phyloP scores from a whole-genome alignment of 441 rosid species.

The Erysimum cheiri region DNA sequence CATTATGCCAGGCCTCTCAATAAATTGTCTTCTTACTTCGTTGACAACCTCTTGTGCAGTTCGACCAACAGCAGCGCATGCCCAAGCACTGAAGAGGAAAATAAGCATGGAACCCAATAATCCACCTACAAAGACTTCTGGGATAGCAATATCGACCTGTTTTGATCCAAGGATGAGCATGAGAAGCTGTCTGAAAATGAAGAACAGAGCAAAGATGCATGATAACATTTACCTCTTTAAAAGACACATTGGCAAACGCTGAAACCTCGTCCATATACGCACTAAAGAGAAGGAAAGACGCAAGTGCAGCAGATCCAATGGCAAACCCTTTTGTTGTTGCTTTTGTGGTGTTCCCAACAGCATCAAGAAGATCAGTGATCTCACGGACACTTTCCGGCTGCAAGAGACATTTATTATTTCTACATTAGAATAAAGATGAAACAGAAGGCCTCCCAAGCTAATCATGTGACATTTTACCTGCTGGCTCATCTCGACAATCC shows the following conservation, averaged over 20 bases:
- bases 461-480: conserved; percentile 62
- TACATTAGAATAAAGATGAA: conserved; percentile 9
- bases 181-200: conserved; percentile 21
- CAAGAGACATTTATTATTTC: conserved; percentile 34
- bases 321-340: conserved; percentile 99
- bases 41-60: conserved; percentile 99
- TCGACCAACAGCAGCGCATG: conserved; percentile 97
- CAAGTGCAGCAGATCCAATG: conserved; percentile 98
- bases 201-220: conserved; percentile 18
- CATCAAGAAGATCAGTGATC: conserved; percentile 96
- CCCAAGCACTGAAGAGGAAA: conserved; percentile 96
- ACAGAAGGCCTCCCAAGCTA: conserved; percentile 22
- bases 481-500: conserved; percentile 99
- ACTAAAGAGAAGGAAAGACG: conserved; percentile 97
- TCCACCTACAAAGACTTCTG: conserved; percentile 96
- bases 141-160: conserved; percentile 99
- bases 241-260: conserved; percentile 75
- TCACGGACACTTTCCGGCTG: conserved; percentile 99
- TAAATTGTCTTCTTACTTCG: conserved; percentile 98
- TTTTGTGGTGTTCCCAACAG: conserved; percentile 97
- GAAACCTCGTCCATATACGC: conserved; percentile 99
- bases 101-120: conserved; percentile 97
- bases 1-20: conserved; percentile 99
- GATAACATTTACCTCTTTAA: conserved; percentile 68
- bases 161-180: conserved; percentile 26